Conservation (phyloP, 2,329 filamentous ascomycete species). For the Ascochyta rabiei region DNA sequence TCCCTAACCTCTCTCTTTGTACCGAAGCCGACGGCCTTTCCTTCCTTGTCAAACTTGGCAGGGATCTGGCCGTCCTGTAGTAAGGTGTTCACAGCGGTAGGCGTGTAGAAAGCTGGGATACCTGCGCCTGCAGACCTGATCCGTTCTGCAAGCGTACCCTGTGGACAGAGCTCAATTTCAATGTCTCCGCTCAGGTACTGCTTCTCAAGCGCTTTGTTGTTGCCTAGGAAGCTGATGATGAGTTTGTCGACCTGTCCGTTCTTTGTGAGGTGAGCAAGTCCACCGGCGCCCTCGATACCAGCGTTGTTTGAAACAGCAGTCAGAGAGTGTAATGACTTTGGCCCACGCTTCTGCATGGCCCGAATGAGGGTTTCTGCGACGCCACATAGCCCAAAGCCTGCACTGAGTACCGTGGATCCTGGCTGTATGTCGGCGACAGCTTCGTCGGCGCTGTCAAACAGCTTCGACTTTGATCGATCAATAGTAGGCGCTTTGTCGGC, state of each 20-base stretch:
- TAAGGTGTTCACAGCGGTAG: constrained; percentile 69
- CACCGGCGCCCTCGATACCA: constrained; percentile 68
- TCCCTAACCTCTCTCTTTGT: constrained; percentile 71
- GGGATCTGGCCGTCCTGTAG: constrained; percentile 72
- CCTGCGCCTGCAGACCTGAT: constrained; percentile 75
- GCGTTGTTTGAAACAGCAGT: constrained; percentile 85
- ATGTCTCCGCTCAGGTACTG: constrained; percentile 75
- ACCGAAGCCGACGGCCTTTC: constrained; percentile 67
- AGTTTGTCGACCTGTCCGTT: constrained; percentile 74
- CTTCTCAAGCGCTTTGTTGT: constrained; percentile 77
- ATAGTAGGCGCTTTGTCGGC: constrained; percentile 35
- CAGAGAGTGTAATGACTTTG: constrained; percentile 51
- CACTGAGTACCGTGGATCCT: constrained; percentile 47
- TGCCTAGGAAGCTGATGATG: constrained; percentile 77
- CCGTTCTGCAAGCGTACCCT: constrained; percentile 75
- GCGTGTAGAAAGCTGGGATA: constrained; percentile 81
- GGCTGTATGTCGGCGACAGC: constrained; percentile 46
- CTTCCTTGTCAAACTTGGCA: constrained; percentile 62
- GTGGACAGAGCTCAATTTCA: constrained; percentile 76
- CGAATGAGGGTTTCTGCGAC: constrained; percentile 48
- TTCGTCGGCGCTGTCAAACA: constrained; percentile 46
- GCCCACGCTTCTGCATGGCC: constrained; percentile 42
- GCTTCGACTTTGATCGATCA: constrained; percentile 45
- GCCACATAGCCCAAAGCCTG: constrained; percentile 49
- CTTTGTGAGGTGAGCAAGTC: constrained; percentile 70